These are phyloP conservation scores for Thraustotheca clavata DNA, from an alignment of 352 stramenopile genomes.

Conservation along the genomic window DNA sequence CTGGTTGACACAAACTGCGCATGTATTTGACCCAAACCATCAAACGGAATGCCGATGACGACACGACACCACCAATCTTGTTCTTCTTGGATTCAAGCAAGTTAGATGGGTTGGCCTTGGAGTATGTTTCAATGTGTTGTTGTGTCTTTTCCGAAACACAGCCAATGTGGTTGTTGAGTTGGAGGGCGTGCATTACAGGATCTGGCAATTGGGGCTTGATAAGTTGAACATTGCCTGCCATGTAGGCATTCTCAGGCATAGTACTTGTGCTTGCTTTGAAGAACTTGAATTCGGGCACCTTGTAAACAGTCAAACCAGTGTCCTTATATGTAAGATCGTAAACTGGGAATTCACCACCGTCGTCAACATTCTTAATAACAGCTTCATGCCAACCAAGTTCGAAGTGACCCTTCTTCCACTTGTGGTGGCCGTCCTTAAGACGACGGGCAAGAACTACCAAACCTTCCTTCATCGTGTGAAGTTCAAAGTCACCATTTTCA, in stretches of 20 bases:
- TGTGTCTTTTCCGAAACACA: conserved; percentile 84
- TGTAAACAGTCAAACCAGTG: conserved; percentile 70
- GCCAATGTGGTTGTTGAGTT: conserved; percentile 78
- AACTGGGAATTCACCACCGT: conserved; percentile 56
- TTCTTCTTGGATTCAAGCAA: conserved; percentile 60
- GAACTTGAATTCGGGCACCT: conserved; percentile 60
- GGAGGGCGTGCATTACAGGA: conserved; percentile 81
- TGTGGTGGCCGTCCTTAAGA: conserved; percentile 63
- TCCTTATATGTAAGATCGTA: conserved; percentile 86
- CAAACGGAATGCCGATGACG: conserved; percentile 79
- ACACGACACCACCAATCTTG: conserved; percentile 43
- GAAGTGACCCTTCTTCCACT: conserved; percentile 84
- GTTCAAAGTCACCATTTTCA: conserved; percentile 26
- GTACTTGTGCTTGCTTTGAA: conserved; percentile 65
- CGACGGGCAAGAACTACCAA: conserved; percentile 57
- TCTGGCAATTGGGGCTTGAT: conserved; percentile 61
- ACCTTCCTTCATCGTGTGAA: conserved; percentile 27
- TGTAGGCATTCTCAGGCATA: conserved; percentile 51
- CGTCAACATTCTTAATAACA: conserved; percentile 53
- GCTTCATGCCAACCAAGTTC: conserved; percentile 61
- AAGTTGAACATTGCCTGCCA: conserved; percentile 74
- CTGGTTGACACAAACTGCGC: conserved; percentile 91
- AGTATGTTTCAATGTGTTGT: conserved; percentile 65
- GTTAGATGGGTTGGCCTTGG: conserved; percentile 60
- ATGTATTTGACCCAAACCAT: conserved; percentile 98